Percentiles rank a stretch among this genome's conserved stretches.
Evolutionary conservation across 2,329 filamentous ascomycete genomes (phyloP).

Genomic region (Paraconiothyrium brasiliense): DNA sequence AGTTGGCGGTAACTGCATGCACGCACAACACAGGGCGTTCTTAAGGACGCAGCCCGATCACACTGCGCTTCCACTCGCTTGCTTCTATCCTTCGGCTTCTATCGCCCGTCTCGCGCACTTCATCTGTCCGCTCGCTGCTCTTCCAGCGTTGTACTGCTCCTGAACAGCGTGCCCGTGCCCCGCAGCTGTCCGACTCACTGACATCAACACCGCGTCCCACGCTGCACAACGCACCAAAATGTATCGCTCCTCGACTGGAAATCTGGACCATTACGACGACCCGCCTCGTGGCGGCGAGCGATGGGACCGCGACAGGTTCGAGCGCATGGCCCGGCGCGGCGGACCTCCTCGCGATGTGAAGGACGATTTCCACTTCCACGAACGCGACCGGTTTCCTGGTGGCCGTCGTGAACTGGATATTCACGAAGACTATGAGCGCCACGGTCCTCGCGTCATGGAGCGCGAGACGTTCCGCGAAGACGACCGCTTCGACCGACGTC

Average conservation of each 20-base stretch:
- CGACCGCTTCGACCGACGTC: conserved; percentile 57
- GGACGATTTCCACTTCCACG: conserved; percentile 52
- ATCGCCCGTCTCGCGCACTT: conserved; percentile 6
- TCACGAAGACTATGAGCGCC: conserved; percentile 55
- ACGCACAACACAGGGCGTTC: conserved; percentile 24
- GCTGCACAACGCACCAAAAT: conserved; percentile 29
- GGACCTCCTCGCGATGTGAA: conserved; percentile 42
- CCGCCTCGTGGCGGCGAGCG: conserved; percentile 50
- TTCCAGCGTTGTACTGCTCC: conserved; percentile 6
- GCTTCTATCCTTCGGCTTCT: conserved; percentile 18
- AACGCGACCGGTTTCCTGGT: conserved; percentile 55
- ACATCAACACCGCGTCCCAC: conserved; percentile 18
- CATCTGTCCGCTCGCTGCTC: conserved; percentile 10
- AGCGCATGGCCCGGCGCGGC: conserved; percentile 51
- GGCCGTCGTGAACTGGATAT: conserved; percentile 54
- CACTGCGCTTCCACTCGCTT: conserved; percentile 27
- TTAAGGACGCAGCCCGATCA: conserved; percentile 19
- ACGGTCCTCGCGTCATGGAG: conserved; percentile 49
- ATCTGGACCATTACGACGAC: conserved; percentile 55
- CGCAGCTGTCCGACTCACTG: conserved; percentile 26
- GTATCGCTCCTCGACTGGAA: conserved; percentile 54
- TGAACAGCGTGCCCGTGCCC: conserved; percentile 27
- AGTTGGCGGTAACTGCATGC: conserved; percentile 33
- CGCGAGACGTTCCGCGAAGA: conserved; percentile 66
- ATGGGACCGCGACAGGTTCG: conserved; percentile 62